These are phyloP conservation scores for Aschersonia sp. DNA, from an alignment of 2,329 filamentous ascomycete species.

Conservation along the genomic window DNA sequence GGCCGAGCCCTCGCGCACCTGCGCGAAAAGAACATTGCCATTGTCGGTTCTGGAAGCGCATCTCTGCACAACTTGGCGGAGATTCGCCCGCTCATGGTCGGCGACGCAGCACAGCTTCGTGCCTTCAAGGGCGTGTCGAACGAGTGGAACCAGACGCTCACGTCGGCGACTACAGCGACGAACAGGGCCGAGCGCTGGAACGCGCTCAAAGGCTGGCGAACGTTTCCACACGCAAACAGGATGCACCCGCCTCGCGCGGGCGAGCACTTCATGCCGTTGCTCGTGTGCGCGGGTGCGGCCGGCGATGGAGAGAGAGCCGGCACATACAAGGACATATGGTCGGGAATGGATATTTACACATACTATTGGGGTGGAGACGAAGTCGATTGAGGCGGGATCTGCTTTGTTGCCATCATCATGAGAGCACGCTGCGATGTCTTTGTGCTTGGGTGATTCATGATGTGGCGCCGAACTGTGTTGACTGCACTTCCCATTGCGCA, in stretches of 20 bases:
- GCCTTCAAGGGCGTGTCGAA: conserved; percentile 13
- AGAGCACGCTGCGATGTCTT: too few species aligned
- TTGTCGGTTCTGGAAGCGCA: conserved; percentile 46
- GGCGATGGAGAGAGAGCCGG: conserved; percentile 25
- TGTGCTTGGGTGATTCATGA: too few species aligned
- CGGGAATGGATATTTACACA: conserved; percentile 35
- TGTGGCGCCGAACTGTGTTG: too few species aligned
- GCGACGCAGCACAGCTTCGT: conserved; percentile 8
- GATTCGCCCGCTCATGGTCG: conserved; percentile 23
- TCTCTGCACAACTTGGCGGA: conserved; percentile 39
- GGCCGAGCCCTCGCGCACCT: conserved; percentile 35
- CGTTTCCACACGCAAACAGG: conserved; percentile 29
- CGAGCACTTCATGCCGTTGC: conserved; percentile 45
- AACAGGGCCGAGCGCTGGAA: conserved; percentile 19
- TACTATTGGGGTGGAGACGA: conserved; percentile 35
- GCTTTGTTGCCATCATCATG: too few species aligned
- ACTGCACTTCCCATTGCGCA: too few species aligned
- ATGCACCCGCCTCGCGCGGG: conserved; percentile 40
- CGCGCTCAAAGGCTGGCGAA: conserved; percentile 31
- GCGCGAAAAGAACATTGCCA: conserved; percentile 37
- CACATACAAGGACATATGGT: conserved; percentile 32
- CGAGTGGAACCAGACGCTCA: conserved; percentile 32
- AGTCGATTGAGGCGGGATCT: conserved; percentile 4
- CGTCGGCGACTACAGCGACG: conserved; percentile 20
- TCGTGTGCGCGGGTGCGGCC: conserved; percentile 39